Conservation (phyloP, 2,329 filamentous ascomycete species). For the Neonectria neomacrospora region DNA sequence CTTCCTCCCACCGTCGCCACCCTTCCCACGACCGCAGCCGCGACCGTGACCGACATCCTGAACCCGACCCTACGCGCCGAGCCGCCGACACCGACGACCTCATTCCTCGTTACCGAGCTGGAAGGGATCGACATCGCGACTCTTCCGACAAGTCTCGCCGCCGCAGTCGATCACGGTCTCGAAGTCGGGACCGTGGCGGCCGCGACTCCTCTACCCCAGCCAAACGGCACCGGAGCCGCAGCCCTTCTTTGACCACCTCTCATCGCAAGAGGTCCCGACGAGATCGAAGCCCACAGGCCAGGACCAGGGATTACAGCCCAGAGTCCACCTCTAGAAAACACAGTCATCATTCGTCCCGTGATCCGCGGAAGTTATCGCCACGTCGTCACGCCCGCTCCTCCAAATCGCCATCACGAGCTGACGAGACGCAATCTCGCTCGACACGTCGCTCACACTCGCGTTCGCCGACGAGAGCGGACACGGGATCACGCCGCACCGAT, state of each 20-base stretch:
- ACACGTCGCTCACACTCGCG: constrained; percentile 40
- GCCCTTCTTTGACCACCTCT: constrained; percentile 51
- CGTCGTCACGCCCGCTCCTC: constrained; percentile 46
- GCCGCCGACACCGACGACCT: constrained; percentile 50
- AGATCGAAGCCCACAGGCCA: constrained; percentile 49
- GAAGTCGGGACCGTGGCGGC: constrained; percentile 46
- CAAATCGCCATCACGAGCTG: constrained; percentile 42
- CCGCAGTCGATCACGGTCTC: constrained; percentile 51
- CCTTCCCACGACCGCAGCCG: constrained; percentile 54
- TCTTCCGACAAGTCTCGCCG: constrained; percentile 47
- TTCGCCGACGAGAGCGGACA: constrained; percentile 43
- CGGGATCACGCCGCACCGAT: constrained; percentile 38
- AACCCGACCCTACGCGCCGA: constrained; percentile 43
- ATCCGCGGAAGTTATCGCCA: constrained; percentile 47
- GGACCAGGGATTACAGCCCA: constrained; percentile 55
- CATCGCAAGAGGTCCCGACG: constrained; percentile 55
- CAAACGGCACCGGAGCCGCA: constrained; percentile 57
- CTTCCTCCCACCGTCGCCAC: constrained; percentile 51
- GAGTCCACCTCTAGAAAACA: constrained; percentile 48
- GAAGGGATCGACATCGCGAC: constrained; percentile 46
- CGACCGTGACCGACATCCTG: constrained; percentile 45
- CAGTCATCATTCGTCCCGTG: constrained; percentile 48
- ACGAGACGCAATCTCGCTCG: constrained; percentile 35
- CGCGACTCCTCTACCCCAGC: constrained; percentile 51
- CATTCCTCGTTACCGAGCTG: constrained; percentile 53